These are phyloP conservation scores for Pecoramyces ruminantium DNA, from an alignment of 192 early-diverging fungal genomes.

Conservation along the genomic window DNA sequence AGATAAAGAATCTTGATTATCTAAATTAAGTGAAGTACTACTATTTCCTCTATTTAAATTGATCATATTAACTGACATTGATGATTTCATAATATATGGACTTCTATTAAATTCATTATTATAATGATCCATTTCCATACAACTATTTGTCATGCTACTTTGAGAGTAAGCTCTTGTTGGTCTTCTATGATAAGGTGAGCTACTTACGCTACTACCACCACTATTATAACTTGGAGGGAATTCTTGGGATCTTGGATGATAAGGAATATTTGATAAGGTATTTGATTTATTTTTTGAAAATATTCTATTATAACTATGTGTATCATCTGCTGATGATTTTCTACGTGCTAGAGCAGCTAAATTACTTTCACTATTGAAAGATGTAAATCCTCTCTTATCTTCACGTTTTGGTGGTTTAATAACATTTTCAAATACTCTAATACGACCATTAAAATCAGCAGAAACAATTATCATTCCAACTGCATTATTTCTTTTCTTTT, in stretches of 20 bases:
- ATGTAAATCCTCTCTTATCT: neutral
- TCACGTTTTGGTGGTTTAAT: neutral
- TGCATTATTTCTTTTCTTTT: slow-evolving; percentile 6
- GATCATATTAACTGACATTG: neutral
- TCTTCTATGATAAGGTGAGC: neutral
- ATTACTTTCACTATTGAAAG: neutral
- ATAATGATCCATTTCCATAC: neutral
- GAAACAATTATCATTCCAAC: slow-evolving; percentile 32
- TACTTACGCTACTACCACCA: neutral
- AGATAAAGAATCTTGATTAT: neutral
- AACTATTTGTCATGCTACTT: neutral
- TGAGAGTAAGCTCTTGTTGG: neutral
- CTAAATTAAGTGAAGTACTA: neutral
- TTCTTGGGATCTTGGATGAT: neutral
- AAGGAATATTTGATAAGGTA: neutral
- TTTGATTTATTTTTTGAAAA: neutral
- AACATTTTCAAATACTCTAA: slow-evolving; percentile 46
- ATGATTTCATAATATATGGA: neutral
- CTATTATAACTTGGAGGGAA: neutral
- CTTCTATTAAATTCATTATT: neutral
- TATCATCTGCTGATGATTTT: neutral
- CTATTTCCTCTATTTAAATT: neutral
- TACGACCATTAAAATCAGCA: slow-evolving; percentile 36
- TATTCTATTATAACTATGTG: neutral
- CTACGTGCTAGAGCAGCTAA: neutral